phyloP scores from a whole-genome alignment of 2,329 filamentous ascomycete genomes.

The Aspergillus piperis region DNA sequence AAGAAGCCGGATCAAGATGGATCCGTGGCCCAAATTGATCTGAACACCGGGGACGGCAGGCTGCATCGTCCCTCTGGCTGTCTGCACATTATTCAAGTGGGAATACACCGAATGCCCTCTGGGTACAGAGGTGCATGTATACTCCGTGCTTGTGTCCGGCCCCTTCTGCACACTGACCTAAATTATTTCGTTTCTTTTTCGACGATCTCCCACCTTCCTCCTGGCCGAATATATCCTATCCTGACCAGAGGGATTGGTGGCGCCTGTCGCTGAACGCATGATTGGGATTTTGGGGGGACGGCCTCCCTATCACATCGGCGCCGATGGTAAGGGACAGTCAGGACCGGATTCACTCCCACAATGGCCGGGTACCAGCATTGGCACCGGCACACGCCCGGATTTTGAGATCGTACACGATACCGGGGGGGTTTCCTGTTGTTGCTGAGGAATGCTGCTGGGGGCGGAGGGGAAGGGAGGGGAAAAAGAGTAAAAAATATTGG shows the following conservation, averaged over 20 bases:
- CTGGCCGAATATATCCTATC: background rate
- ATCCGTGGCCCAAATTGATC: constrained; percentile 3
- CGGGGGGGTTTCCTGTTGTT: constrained; percentile 3
- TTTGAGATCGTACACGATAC: constrained; percentile 15
- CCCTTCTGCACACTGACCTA: background rate
- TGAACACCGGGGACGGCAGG: constrained; percentile 11
- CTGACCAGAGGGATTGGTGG: constrained; percentile 3
- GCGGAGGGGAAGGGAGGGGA: background rate
- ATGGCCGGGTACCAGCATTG: constrained; percentile 15
- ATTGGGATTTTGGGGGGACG: background rate
- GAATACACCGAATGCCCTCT: constrained; percentile 6
- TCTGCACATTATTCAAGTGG: constrained; percentile 2
- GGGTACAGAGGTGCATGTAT: background rate
- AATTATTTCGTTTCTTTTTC: constrained; percentile 5
- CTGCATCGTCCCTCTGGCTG: constrained; percentile 7
- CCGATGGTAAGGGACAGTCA: background rate
- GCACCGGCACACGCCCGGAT: constrained; percentile 10
- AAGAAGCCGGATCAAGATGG: background rate
- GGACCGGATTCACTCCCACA: background rate
- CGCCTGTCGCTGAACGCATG: background rate
- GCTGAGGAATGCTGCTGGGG: constrained; percentile 15
- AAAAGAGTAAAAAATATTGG: background rate
- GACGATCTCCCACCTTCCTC: background rate
- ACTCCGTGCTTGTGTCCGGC: background rate
- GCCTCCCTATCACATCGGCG: constrained; percentile 14